Percentiles rank a stretch among this genome's conserved stretches.
Conservation (phyloP, 2,329 filamentous ascomycete species). For the Ophiostoma pallidulum region DNA sequence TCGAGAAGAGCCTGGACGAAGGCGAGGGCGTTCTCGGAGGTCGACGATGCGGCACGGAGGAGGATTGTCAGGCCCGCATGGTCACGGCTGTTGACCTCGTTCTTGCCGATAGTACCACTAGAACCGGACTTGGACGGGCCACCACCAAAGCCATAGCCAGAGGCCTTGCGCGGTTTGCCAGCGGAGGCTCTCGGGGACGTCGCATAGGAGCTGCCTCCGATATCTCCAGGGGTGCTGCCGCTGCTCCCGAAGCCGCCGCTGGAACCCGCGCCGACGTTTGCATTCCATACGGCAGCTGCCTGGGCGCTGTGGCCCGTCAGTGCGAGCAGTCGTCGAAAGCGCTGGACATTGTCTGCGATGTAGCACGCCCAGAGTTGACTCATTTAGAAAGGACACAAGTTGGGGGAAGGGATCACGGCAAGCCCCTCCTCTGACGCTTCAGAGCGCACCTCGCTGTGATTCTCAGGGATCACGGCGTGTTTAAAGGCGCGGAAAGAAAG, state of each 20-base stretch:
- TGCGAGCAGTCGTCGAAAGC: slow-evolving; percentile 80
- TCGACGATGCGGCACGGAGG: slow-evolving; percentile 73
- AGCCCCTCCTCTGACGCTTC: slow-evolving; percentile 37
- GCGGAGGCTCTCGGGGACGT: slow-evolving; percentile 4
- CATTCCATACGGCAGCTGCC: slow-evolving; percentile 41
- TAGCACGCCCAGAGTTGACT: slow-evolving; percentile 97
- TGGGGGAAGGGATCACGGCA: slow-evolving; percentile 8
- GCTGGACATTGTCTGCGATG: slow-evolving; percentile 95
- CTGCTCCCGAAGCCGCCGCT: slow-evolving; percentile 12
- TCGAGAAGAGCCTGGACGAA: slow-evolving; percentile 76
- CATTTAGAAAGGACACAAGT: slow-evolving; percentile 37
- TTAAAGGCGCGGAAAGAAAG: slow-evolving; percentile 60
- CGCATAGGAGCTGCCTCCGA: slow-evolving; percentile 7
- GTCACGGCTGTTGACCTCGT: slow-evolving; percentile 80
- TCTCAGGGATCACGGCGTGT: slow-evolving; percentile 80
- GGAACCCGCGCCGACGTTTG: slow-evolving; percentile 29
- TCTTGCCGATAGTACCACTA: slow-evolving; percentile 36
- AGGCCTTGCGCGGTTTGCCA: slow-evolving; percentile 42
- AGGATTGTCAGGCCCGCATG: slow-evolving; percentile 72
- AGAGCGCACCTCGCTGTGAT: slow-evolving; percentile 76
- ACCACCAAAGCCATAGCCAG: slow-evolving; percentile 37
- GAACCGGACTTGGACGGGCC: slow-evolving; percentile 35
- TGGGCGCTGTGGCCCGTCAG: slow-evolving; percentile 53
- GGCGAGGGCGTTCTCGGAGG: slow-evolving; percentile 54
- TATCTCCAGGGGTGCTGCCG: slow-evolving; percentile 8